Percentiles rank a stretch among this genome's conserved stretches.
These are phyloP conservation scores for Boletellus ananiceps DNA, from an alignment of 768 basidiomycete species.

Conservation along the genomic window DNA sequence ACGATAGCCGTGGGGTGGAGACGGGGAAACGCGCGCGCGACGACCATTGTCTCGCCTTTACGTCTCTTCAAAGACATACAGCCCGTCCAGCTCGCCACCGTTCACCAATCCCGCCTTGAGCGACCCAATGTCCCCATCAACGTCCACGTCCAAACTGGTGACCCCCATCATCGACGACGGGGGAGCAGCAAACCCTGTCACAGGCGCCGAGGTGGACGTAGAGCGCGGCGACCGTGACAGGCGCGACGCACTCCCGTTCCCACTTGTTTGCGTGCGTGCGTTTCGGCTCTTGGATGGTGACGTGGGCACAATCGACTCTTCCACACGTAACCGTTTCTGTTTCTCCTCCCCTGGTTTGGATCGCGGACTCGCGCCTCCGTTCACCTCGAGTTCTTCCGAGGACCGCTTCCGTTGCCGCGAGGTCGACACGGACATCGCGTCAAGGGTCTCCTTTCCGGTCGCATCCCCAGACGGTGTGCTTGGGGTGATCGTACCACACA, in stretches of 20 bases:
- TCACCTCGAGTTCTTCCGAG: slow-evolving; percentile 44
- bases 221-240: slow-evolving; percentile 10
- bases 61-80: slow-evolving; percentile 30
- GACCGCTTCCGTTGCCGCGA: slow-evolving; percentile 41
- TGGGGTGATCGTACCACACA: not conserved
- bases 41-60: not conserved
- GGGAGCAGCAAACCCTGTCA: slow-evolving; percentile 14
- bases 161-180: slow-evolving; percentile 19
- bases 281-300: slow-evolving; percentile 6
- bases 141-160: slow-evolving; percentile 15
- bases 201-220: not conserved
- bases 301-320: slow-evolving; percentile 5
- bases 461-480: not conserved
- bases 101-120: slow-evolving; percentile 28
- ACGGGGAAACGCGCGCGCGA: not conserved
- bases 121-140: slow-evolving; percentile 15
- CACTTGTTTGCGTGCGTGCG: not conserved
- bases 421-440: slow-evolving; percentile 1
- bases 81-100: slow-evolving; percentile 29
- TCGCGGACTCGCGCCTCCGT: slow-evolving; percentile 7
- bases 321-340: slow-evolving; percentile 30
- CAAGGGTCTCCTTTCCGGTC: slow-evolving; percentile 2
- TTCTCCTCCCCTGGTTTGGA: slow-evolving; percentile 13
- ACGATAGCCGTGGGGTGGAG: not conserved
- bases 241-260: not conserved